phyloP scores from a whole-genome alignment of 371 early-diverging fungal species.

The Saksenaea vasiformis region DNA sequence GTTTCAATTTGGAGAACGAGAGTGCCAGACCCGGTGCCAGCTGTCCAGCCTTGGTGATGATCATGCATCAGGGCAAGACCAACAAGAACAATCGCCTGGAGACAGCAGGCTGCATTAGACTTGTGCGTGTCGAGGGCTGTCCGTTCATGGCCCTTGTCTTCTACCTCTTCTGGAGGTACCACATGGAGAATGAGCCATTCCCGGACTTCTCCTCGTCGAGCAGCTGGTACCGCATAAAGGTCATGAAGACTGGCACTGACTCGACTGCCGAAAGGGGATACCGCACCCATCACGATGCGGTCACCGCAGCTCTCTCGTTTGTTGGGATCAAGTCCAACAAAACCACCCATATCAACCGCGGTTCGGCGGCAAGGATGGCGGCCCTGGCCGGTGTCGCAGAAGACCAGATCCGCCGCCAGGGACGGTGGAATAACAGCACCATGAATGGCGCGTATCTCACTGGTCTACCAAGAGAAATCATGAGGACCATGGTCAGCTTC shows the following conservation, averaged over 20 bases:
- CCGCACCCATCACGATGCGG: too few species aligned
- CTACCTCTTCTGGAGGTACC: not conserved
- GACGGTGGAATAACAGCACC: not conserved
- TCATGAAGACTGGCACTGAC: too few species aligned
- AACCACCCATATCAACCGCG: not conserved
- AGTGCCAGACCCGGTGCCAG: not conserved
- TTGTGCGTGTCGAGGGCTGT: not conserved
- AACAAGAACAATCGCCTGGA: not conserved
- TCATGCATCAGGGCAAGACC: not conserved
- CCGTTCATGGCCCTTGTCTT: not conserved
- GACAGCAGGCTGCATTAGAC: not conserved
- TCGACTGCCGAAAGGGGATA: too few species aligned
- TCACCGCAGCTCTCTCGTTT: too few species aligned
- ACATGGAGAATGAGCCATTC: not conserved
- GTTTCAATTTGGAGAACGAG: not conserved
- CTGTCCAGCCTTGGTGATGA: not conserved
- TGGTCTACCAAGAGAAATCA: not conserved
- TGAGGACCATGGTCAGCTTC: too few species aligned
- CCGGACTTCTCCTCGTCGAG: not conserved
- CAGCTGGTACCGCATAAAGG: too few species aligned
- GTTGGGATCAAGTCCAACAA: not conserved
- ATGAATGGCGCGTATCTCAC: slow-evolving; percentile 5
- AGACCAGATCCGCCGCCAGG: not conserved
- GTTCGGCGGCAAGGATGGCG: slow-evolving; percentile 1
- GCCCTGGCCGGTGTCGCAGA: not conserved